Evolutionary conservation across 768 basidiomycete species (phyloP).

Genomic region (Lactarius pseudohatsudake): DNA sequence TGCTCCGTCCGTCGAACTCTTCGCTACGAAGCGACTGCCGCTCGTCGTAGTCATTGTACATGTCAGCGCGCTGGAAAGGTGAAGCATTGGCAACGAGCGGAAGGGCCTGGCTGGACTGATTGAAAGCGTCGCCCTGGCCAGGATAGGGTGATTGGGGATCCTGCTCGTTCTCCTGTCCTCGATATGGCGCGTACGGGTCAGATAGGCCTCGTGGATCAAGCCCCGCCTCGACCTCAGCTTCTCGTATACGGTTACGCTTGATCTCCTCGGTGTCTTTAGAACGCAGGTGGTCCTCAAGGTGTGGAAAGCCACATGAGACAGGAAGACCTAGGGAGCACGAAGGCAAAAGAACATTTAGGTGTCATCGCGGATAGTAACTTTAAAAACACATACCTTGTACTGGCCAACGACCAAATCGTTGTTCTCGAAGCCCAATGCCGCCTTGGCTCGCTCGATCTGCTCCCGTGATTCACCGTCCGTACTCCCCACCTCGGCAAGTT

Average conservation of each 20-base stretch:
- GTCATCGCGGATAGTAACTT: not conserved
- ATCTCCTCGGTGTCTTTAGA: constrained; percentile 83
- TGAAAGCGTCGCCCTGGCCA: constrained; percentile 48
- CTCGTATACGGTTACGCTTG: constrained; percentile 74
- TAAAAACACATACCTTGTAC: constrained; percentile 61
- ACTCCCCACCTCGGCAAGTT: constrained; percentile 56
- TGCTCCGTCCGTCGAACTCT: constrained; percentile 78
- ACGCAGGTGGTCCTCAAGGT: constrained; percentile 85
- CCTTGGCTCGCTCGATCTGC: constrained; percentile 57
- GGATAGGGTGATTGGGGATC: constrained; percentile 39
- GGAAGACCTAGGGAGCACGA: constrained; percentile 65
- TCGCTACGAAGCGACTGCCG: constrained; percentile 70
- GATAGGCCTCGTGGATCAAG: constrained; percentile 52
- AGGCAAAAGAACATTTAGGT: constrained; percentile 5
- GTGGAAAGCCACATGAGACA: constrained; percentile 85
- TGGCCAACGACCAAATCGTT: constrained; percentile 78
- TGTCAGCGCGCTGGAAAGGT: constrained; percentile 73
- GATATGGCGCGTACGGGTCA: constrained; percentile 82
- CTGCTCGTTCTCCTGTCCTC: constrained; percentile 48
- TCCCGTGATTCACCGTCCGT: constrained; percentile 60
- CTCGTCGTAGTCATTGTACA: constrained; percentile 79
- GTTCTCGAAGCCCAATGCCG: constrained; percentile 58
- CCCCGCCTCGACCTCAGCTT: constrained; percentile 72
- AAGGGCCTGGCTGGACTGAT: constrained; percentile 64
- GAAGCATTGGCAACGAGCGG: constrained; percentile 85